Evolutionary conservation across 192 early-diverging fungal species (phyloP).

Genomic region (Entomortierella lignicola): DNA sequence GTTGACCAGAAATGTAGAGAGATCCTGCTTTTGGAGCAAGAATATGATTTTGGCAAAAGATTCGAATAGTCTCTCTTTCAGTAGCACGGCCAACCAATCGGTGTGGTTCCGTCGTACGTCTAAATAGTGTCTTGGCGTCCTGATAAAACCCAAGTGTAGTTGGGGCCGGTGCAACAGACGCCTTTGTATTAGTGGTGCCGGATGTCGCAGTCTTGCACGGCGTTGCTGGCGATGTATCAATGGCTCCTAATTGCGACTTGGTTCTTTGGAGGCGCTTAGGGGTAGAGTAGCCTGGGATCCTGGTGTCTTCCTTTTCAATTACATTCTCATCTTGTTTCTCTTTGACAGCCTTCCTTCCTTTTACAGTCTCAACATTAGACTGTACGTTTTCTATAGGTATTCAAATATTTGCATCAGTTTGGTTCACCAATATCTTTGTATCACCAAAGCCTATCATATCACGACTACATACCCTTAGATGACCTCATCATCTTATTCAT

Average conservation of each 20-base stretch:
- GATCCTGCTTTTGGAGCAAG: slow-evolving; percentile 65
- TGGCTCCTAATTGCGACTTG: neutral
- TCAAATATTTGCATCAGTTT: neutral
- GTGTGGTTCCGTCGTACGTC: slow-evolving; percentile 66
- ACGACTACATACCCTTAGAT: slow-evolving; percentile 10
- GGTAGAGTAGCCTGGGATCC: slow-evolving; percentile 14
- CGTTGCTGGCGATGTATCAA: neutral
- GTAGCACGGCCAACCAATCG: slow-evolving; percentile 72
- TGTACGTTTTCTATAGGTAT: neutral
- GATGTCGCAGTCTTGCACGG: neutral
- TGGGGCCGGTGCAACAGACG: slow-evolving; percentile 1
- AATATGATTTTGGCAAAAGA: slow-evolving; percentile 67
- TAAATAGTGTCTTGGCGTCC: slow-evolving; percentile 74
- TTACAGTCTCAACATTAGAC: neutral
- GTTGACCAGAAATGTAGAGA: slow-evolving; percentile 90
- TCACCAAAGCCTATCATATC: neutral
- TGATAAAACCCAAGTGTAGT: slow-evolving; percentile 42
- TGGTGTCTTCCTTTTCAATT: neutral
- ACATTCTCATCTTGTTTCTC: slow-evolving; percentile 10
- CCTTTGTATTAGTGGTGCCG: neutral
- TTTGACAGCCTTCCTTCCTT: slow-evolving; percentile 1
- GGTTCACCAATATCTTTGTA: neutral
- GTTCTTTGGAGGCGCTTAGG: slow-evolving; percentile 19
- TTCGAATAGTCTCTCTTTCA: slow-evolving; percentile 63
- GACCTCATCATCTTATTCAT: slow-evolving; percentile 29